Evolutionary conservation across 768 basidiomycete species (phyloP), one percentile per base, ranked within the genome.

Genomic region (Xerocomus spinulosus): DNA sequence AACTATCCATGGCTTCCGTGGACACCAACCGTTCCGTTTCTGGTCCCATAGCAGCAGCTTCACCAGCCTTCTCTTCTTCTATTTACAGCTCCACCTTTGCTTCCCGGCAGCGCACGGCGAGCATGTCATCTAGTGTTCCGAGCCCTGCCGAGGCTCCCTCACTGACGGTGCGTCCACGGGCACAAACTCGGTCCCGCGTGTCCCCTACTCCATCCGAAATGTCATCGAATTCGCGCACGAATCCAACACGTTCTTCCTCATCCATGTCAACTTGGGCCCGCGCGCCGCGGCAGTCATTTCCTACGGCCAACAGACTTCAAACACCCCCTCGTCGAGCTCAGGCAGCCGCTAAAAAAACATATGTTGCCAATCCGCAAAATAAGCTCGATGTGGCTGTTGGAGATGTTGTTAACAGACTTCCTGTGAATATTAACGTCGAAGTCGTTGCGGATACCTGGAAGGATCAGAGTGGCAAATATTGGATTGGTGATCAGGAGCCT

Each of bases 361-460:
- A 96, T 54, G 71, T 92, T 34, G 80, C 94, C 3, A 83, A 96
- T 64, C 86, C 90, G n/a, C 84, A 88, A 69, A 92, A 79, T 69
- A 90, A 91, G 62, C 76, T 97, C 5, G 93, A 97, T 60, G 81
- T 95, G 32, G 92, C 92, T 7, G 90, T 97, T 41, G 93, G 92
- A 17, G 84, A 87, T 56, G 87, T 97, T 42, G 81, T 97, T 54
- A 96, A 96, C 68, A 82, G 82, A 54, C 78, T 97, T 17, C 83
- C 87, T 15, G 84, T 92, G 21, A 81, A 84, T 46, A 90, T 92
- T 68, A 89, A 85, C 50, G 72, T 92, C 26, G 83, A 89, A 66
- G 81, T 87, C 13, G 85, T 88, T 6, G 78, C 80, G 6, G 87
- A 90, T 42, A 85, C 83, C 7, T 95, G 92, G 92, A 83, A 83